Evolutionary conservation across 2,329 filamentous ascomycete genomes (phyloP).

Genomic region (Claviceps sp.): DNA sequence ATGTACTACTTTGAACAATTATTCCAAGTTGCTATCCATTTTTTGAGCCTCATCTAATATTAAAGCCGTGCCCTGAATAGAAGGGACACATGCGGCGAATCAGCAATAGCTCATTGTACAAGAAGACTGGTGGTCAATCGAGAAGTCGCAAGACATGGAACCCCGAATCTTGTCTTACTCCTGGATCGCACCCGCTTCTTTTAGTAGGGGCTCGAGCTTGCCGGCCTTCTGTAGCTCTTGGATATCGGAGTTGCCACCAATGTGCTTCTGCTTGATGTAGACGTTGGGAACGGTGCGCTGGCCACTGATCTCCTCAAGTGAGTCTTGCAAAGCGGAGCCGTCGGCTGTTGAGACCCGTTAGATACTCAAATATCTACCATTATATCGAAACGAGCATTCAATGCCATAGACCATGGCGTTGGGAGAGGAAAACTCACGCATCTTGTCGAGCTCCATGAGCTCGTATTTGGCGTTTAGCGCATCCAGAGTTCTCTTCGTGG

Average conservation of each 20-base stretch:
- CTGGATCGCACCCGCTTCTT: slow-evolving; percentile 28
- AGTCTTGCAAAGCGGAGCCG: slow-evolving; percentile 68
- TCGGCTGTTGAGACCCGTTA: slow-evolving; percentile 43
- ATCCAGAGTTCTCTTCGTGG: slow-evolving; percentile 63
- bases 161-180: slow-evolving; percentile 19
- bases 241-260: slow-evolving; percentile 90
- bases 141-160: neutral
- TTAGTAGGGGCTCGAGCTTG: slow-evolving; percentile 28
- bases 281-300: slow-evolving; percentile 93
- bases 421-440: slow-evolving; percentile 33
- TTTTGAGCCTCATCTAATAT: neutral
- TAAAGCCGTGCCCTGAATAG: slow-evolving; percentile 3
- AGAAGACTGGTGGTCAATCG: neutral
- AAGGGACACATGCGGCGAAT: neutral
- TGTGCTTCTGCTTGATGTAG: slow-evolving; percentile 82
- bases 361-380: neutral
- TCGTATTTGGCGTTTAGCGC: slow-evolving; percentile 59
- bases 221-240: slow-evolving; percentile 38
- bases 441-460: slow-evolving; percentile 68
- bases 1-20: neutral
- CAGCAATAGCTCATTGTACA: neutral
- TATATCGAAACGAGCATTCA: no score
- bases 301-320: slow-evolving; percentile 63
- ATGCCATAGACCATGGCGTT: neutral
- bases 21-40: no score